phyloP scores from a whole-genome alignment of 164 flowering plant species.

The Saururus chinensis region DNA sequence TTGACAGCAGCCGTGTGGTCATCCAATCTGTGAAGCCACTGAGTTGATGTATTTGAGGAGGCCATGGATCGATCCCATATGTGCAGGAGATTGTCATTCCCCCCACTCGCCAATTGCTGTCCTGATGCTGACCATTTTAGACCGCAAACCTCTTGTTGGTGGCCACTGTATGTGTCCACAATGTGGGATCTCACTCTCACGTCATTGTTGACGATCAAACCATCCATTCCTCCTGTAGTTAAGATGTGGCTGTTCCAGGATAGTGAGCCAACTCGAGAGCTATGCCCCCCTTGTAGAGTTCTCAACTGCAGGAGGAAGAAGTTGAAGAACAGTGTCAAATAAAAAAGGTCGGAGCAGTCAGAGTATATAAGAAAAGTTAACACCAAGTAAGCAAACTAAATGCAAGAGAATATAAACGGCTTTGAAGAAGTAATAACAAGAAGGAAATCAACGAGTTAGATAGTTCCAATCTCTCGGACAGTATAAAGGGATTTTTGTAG shows the following conservation, averaged over 20 bases:
- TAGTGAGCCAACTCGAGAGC: slow-evolving; percentile 40
- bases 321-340: background rate
- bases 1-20: slow-evolving; percentile 64
- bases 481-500: no score
- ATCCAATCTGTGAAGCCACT: slow-evolving; percentile 54
- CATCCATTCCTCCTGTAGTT: slow-evolving; percentile 53
- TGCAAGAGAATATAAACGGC: no score
- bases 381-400: no score
- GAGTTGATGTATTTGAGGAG: slow-evolving; percentile 30
- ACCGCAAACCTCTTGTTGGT: slow-evolving; percentile 56
- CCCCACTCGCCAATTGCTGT: slow-evolving; percentile 62
- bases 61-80: slow-evolving; percentile 45
- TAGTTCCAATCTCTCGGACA: no score
- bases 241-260: slow-evolving; percentile 58
- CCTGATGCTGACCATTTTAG: slow-evolving; percentile 59
- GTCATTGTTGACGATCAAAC: slow-evolving; percentile 46
- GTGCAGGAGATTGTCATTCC: slow-evolving; percentile 55
- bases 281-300: slow-evolving; percentile 42
- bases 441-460: background rate
- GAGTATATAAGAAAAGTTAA: no score
- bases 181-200: slow-evolving; percentile 45
- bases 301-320: slow-evolving; percentile 50
- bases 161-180: slow-evolving; percentile 45
- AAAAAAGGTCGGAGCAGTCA: background rate
- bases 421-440: background rate